Conservation (phyloP, 768 basidiomycete genomes). For the Auriscalpium microsporum region DNA sequence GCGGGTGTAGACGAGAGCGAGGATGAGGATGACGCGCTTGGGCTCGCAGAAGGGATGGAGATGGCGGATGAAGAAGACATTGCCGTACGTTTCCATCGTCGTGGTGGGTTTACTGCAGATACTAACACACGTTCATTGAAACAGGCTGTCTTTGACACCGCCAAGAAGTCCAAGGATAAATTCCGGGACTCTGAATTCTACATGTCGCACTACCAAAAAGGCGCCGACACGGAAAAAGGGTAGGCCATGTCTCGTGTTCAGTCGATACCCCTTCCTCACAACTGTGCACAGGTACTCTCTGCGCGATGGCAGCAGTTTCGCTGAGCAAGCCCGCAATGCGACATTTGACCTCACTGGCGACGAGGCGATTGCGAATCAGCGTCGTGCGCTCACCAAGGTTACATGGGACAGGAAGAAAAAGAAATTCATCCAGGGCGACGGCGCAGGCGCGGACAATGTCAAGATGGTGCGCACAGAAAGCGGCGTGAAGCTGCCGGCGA, state of each 20-base stretch:
- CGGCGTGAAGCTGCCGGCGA: slow-evolving; percentile 83
- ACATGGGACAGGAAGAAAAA: slow-evolving; percentile 97
- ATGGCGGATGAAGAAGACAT: slow-evolving; percentile 79
- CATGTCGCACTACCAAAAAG: slow-evolving; percentile 87
- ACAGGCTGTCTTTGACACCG: slow-evolving; percentile 17
- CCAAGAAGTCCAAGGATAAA: slow-evolving; percentile 32
- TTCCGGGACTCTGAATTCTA: slow-evolving; percentile 84
- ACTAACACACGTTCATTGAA: slow-evolving; percentile 27
- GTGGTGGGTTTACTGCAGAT: slow-evolving; percentile 46
- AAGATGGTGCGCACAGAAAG: slow-evolving; percentile 92
- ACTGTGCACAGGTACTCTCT: slow-evolving; percentile 65
- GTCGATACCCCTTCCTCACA: slow-evolving; percentile 1
- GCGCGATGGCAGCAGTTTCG: slow-evolving; percentile 80
- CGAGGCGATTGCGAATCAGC: slow-evolving; percentile 52
- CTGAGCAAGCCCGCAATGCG: slow-evolving; percentile 69
- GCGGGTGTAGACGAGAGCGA: slow-evolving; percentile 24
- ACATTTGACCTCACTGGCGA: slow-evolving; percentile 82
- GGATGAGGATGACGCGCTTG: slow-evolving; percentile 23
- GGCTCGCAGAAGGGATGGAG: slow-evolving; percentile 32
- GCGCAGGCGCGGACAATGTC: slow-evolving; percentile 83
- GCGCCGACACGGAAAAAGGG: slow-evolving; percentile 85
- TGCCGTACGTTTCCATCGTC: slow-evolving; percentile 39
- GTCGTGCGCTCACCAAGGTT: slow-evolving; percentile 42
- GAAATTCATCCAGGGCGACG: slow-evolving; percentile 82
- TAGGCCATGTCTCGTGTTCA: slow-evolving; percentile 28